Evolutionary conservation across 441 rosid species (phyloP), one percentile per base, ranked within the genome.

Genomic region (Erysimum pusillum): DNA sequence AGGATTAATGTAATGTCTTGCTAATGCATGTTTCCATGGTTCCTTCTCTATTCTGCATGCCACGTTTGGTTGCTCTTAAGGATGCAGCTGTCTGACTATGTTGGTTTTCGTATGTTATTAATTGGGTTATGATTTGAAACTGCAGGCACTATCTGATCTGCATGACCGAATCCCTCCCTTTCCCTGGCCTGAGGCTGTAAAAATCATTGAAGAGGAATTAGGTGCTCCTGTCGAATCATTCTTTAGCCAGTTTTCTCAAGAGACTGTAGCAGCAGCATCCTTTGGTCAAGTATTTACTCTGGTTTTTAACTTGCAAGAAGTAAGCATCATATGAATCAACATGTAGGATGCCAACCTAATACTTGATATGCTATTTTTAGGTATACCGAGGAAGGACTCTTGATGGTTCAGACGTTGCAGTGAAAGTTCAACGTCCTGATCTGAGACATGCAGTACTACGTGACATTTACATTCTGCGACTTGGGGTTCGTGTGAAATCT

Each of bases 351-450:
- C 51, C 54, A 51, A 51, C 45, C 65, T 25, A 32, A 59, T 75
- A 60, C 73, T 22, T 65, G 75, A 65, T 64, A 75, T 63, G 58
- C 74, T 61, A 51, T 38, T 78, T 81, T 45, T 81, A 95, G 99
- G 99, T 95, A 54, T 95, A 93, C 76, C 83, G 82, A 72, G 99
- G 90, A 82, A 81, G 77, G 67, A 91, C 97, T 36, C 80, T 77
- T 48, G 97, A 95, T 86, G 99, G 97, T 68, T 71, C 52, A 82
- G 81, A 79, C 83, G 97, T 95, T 64, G 99, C 98, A 48, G 89
- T 95, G 78, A 95, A 95, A 87, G 98, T 95, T 82, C 99, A 95
- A 72, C 97, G 99, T 53, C 99, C 99, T 80, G 84, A 93, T 85
- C 76, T 95, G 80, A 93, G 39, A 28, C 97, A 91, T 77, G 89